These are phyloP conservation scores for Epichloe festucae DNA, from an alignment of 2,329 filamentous ascomycete species.

Conservation along the genomic window DNA sequence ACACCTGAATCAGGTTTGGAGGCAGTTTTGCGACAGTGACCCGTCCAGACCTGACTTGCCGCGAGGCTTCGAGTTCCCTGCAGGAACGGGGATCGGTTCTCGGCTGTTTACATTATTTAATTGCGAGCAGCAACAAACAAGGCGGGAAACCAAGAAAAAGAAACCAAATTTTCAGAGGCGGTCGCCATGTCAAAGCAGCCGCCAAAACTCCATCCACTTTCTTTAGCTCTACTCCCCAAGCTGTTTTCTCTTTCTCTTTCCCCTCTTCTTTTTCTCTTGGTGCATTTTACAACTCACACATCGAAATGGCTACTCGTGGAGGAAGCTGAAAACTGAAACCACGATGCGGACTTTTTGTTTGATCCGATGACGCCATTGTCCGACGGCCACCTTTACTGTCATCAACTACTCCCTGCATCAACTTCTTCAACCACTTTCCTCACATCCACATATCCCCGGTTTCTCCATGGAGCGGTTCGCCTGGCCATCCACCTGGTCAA, in stretches of 20 bases:
- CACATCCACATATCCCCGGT: background rate
- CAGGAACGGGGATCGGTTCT: constrained; percentile 25
- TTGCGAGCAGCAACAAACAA: background rate
- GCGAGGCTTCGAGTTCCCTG: constrained; percentile 39
- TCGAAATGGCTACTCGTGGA: constrained; percentile 4
- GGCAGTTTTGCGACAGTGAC: constrained; percentile 27
- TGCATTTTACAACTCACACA: background rate
- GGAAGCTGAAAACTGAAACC: background rate
- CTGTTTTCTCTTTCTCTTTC: constrained; percentile 5
- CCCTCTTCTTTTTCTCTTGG: constrained; percentile 2
- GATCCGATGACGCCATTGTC: background rate
- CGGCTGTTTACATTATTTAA: background rate
- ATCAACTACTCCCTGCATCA: constrained; percentile 1
- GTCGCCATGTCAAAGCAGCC: constrained; percentile 9
- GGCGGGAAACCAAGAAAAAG: background rate
- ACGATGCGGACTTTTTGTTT: background rate
- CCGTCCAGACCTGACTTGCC: constrained; percentile 49
- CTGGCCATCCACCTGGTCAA: background rate
- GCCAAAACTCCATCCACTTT: constrained; percentile 5
- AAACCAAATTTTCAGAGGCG: background rate
- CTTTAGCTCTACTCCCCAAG: constrained; percentile 14
- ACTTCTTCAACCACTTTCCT: background rate
- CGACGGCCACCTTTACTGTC: background rate
- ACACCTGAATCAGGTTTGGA: constrained; percentile 38
- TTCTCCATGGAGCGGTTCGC: background rate